Conservation (phyloP, 495 filamentous ascomycete species). For the Talaromyces proteolyticus region DNA sequence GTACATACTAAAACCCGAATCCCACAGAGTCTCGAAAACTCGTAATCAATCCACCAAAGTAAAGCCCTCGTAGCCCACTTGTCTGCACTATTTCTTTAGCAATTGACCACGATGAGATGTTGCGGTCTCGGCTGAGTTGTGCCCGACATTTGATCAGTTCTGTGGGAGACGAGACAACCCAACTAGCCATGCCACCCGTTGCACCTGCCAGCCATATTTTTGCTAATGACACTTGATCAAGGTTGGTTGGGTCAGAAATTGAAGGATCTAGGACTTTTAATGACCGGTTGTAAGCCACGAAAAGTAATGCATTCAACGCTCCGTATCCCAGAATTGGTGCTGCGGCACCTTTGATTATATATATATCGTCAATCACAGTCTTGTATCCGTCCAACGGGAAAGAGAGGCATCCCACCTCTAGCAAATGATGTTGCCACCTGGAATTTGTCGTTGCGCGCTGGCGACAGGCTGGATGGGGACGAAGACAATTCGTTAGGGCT, state of each 20-base stretch:
- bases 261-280: slow-evolving; percentile 47
- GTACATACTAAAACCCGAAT: slow-evolving; percentile 79
- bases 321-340: slow-evolving; percentile 84
- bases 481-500: too few species aligned
- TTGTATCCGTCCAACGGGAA: neutral
- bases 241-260: slow-evolving; percentile 34
- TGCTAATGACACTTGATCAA: slow-evolving; percentile 21
- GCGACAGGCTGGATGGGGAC: too few species aligned
- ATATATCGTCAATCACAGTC: slow-evolving; percentile 4
- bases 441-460: too few species aligned
- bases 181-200: slow-evolving; percentile 72
- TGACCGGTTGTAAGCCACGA: slow-evolving; percentile 77
- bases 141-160: slow-evolving; percentile 84
- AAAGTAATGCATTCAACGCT: slow-evolving; percentile 81
- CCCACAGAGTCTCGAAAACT: slow-evolving; percentile 77
- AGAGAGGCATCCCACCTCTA: slow-evolving; percentile 28
- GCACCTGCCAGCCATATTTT: slow-evolving; percentile 73
- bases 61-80: slow-evolving; percentile 67
- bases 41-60: slow-evolving; percentile 72
- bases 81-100: slow-evolving; percentile 50
- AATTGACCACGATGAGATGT: slow-evolving; percentile 53
- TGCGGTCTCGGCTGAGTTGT: slow-evolving; percentile 46
- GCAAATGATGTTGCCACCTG: slow-evolving; percentile 40
- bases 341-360: slow-evolving; percentile 49
- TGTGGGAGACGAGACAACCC: slow-evolving; percentile 74